Conservation (phyloP, 2,329 filamentous ascomycete species). For the Penicillium sp. region DNA sequence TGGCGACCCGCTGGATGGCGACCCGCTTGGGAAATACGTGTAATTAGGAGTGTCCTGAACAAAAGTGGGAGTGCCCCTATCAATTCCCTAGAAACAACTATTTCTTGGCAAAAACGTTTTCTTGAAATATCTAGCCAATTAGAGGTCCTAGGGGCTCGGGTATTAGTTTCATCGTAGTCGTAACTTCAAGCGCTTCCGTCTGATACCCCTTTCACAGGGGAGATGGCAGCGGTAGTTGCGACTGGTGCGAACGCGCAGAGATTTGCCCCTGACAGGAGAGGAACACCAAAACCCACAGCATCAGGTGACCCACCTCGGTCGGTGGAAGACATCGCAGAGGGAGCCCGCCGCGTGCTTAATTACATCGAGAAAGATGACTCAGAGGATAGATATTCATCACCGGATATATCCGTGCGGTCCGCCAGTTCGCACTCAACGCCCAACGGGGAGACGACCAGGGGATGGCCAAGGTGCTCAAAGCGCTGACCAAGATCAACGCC, state of each 20-base stretch:
- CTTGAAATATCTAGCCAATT: too few relatives aligned
- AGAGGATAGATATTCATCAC: conserved; percentile 8
- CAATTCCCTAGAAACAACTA: too few relatives aligned
- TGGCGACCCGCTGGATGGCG: too few relatives aligned
- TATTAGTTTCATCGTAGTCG: conserved; percentile 11
- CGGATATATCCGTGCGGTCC: conserved; percentile 12
- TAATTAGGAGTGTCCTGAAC: too few relatives aligned
- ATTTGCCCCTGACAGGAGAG: conserved; percentile 10
- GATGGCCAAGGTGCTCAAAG: background rate
- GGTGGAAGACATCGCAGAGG: conserved; percentile 9
- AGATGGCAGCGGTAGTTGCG: conserved; percentile 8
- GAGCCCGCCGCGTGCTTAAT: conserved; percentile 8
- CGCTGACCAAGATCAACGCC: conserved; percentile 12
- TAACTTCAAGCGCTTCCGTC: conserved; percentile 11
- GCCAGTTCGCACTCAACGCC: conserved; percentile 13
- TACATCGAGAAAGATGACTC: conserved; percentile 9
- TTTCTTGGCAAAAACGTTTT: too few relatives aligned
- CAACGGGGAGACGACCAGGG: conserved; percentile 13
- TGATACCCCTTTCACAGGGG: conserved; percentile 3
- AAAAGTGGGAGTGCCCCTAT: too few relatives aligned
- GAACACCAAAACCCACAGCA: conserved; percentile 5
- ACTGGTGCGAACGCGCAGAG: conserved; percentile 13
- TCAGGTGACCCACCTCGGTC: conserved; percentile 3
- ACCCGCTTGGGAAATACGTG: too few relatives aligned
- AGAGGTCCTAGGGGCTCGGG: conserved; percentile 3